Evolutionary conservation across 305 asterid species (phyloP), one percentile per base, ranked within the genome.

Genomic region (Fraxinus paxiana): DNA sequence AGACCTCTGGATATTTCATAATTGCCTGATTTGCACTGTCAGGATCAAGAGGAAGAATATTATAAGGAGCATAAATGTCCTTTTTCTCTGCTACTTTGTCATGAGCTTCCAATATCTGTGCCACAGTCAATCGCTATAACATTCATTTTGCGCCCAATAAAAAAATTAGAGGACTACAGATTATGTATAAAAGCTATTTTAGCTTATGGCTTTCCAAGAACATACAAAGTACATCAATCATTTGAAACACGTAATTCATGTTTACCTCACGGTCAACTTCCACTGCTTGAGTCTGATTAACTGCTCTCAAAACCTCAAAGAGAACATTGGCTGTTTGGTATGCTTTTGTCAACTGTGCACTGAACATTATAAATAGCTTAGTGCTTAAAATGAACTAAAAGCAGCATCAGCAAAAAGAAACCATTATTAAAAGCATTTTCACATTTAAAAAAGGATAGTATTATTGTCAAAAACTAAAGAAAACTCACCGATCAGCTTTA

Each of bases 31-130:
- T 91, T 81, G 97, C 97, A 88, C 99, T 95, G 81, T 95, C 99
- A 79, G 99, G 99, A 88, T 95, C 99, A 48, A 95, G 96, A 82
- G 99, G 99, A 75, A 95, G 92, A 83, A 95, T 95, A 82, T 95
- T 95, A 81, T 93, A 95, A 69, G 99, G 99, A 80, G 94, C 97
- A 79, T 92, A 95, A 51, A 95, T 94, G 87, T 95, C 97, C 54
- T 98, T 95, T 93, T 95, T 95, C 90, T 95, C 98, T 8, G 98
- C 96, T 85, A 95, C 99, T 89, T 94, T 95, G 82, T 93, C 99
- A 73, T 96, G 98, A 72, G 98, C 87, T 90, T 96, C 99, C 95
- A 96, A 86, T 54, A 96, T 84, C 99, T 95, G 85, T 56, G 76
- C n/a, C 83, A 51, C 79, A 78, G 77, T 73, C 72, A 63, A 73